Conservation (phyloP, 139 green algal species). For the Prasinococcaceae sp. region DNA sequence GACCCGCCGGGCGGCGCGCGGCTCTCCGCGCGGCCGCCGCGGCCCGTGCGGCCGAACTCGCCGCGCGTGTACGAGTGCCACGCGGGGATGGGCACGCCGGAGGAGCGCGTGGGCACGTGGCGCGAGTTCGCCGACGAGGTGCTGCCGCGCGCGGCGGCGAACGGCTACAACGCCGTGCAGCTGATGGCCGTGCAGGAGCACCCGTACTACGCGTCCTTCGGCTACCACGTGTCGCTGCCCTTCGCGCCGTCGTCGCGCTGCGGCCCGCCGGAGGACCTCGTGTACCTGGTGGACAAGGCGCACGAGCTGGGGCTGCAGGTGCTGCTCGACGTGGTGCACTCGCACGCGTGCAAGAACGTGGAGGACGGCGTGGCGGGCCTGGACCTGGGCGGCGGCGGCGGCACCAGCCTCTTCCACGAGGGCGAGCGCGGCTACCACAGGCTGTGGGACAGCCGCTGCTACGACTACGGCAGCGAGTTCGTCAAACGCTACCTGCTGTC, state of each 20-base stretch:
- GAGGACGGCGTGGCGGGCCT: constrained; percentile 79
- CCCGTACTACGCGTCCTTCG: constrained; percentile 83
- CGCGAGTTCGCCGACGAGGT: constrained; percentile 69
- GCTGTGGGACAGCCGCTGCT: constrained; percentile 73
- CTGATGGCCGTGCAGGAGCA: constrained; percentile 81
- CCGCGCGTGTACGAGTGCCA: constrained; percentile 92
- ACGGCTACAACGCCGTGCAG: constrained; percentile 75
- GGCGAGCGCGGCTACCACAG: constrained; percentile 72
- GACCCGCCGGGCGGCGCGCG: constrained; percentile 42
- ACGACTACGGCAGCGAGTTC: constrained; percentile 75
- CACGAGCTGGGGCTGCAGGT: constrained; percentile 75
- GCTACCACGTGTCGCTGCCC: constrained; percentile 87
- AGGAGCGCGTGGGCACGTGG: constrained; percentile 55
- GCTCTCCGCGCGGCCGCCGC: not conserved
- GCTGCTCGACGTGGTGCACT: constrained; percentile 87
- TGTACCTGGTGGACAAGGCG: constrained; percentile 57
- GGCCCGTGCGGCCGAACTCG: constrained; percentile 33
- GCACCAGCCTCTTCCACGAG: constrained; percentile 69
- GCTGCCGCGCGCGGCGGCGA: constrained; percentile 57
- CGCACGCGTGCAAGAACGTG: constrained; percentile 69
- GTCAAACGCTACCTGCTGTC: constrained; percentile 77
- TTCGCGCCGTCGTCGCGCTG: constrained; percentile 62
- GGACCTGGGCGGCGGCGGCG: constrained; percentile 60
- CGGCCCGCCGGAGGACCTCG: constrained; percentile 84
- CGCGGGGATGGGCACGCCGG: constrained; percentile 73